Percentiles rank a stretch among this genome's conserved stretches.
These are phyloP conservation scores for Vitis vinifera DNA, from an alignment of 164 flowering plant genomes.

Conservation along the genomic window DNA sequence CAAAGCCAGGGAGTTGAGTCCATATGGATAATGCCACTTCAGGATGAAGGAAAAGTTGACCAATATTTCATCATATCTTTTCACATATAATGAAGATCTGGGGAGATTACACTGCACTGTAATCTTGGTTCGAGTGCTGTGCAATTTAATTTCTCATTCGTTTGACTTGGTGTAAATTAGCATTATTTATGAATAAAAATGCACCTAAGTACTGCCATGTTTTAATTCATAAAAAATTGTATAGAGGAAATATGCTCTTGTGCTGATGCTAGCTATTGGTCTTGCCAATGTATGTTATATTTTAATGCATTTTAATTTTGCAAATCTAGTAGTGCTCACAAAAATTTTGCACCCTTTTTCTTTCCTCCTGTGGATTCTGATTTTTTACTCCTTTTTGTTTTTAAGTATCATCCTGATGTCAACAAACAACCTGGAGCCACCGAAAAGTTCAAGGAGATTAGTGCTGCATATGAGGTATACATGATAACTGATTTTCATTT, in stretches of 20 bases:
- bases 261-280: background rate
- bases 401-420: constrained; percentile 94
- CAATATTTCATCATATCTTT: no score
- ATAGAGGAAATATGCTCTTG: background rate
- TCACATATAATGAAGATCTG: no score
- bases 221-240: background rate
- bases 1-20: no score
- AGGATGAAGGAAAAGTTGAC: no score
- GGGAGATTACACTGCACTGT: no score
- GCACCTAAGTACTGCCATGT: no score
- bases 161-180: no score
- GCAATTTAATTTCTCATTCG: no score
- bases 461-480: constrained; percentile 93
- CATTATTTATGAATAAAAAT: no score
- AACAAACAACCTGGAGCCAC: constrained; percentile 98
- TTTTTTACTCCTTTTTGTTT: background rate
- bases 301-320: background rate
- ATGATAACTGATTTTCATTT: background rate
- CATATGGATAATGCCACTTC: no score
- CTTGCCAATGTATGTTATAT: background rate
- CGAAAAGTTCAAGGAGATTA: constrained; percentile 95
- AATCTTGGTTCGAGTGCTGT: no score
- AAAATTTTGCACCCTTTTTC: background rate
- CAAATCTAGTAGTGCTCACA: background rate
- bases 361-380: constrained; percentile 6